A percentile compares a stretch with the other conserved stretches of the same genome.
Evolutionary conservation across 2,329 filamentous ascomycete genomes (phyloP).

Genomic region (Rutstroemia sp.): DNA sequence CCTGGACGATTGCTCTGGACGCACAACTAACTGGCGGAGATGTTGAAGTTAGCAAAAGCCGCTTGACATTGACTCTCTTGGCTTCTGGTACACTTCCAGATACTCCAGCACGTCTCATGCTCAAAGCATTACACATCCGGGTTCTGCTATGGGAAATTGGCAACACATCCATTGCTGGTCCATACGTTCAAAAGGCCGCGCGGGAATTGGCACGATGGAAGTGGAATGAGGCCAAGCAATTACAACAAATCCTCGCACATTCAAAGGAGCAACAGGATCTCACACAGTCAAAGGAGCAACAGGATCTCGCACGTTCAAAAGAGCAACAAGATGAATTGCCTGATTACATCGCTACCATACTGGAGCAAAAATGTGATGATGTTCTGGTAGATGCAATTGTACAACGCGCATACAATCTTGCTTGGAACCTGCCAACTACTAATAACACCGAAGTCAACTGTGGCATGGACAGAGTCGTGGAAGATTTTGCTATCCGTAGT

Average conservation of each 20-base stretch:
- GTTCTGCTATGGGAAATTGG: slow-evolving; percentile 76
- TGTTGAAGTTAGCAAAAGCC: slow-evolving; percentile 79
- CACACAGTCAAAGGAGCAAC: too few relatives aligned
- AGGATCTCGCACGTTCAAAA: too few relatives aligned
- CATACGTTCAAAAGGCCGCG: slow-evolving; percentile 61
- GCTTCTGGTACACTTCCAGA: slow-evolving; percentile 81
- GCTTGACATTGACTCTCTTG: slow-evolving; percentile 77
- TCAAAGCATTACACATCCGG: slow-evolving; percentile 87
- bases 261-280: slow-evolving; percentile 34
- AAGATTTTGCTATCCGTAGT: slow-evolving; percentile 77
- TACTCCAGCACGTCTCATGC: slow-evolving; percentile 76
- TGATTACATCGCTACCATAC: slow-evolving; percentile 65
- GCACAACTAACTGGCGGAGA: slow-evolving; percentile 89
- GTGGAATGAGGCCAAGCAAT: slow-evolving; percentile 73
- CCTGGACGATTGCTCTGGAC: slow-evolving; percentile 89
- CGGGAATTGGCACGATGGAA: slow-evolving; percentile 65
- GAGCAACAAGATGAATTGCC: slow-evolving; percentile 53
- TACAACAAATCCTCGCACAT: slow-evolving; percentile 44
- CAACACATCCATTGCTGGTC: slow-evolving; percentile 56
- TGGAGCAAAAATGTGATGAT: slow-evolving; percentile 74
- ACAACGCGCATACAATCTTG: slow-evolving; percentile 81
- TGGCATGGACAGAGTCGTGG: slow-evolving; percentile 75
- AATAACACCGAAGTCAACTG: slow-evolving; percentile 58
- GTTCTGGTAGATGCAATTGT: slow-evolving; percentile 72
- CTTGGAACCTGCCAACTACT: slow-evolving; percentile 74